phyloP scores from a whole-genome alignment of 2,329 filamentous ascomycete species.

The Rutstroemia sydowiana region DNA sequence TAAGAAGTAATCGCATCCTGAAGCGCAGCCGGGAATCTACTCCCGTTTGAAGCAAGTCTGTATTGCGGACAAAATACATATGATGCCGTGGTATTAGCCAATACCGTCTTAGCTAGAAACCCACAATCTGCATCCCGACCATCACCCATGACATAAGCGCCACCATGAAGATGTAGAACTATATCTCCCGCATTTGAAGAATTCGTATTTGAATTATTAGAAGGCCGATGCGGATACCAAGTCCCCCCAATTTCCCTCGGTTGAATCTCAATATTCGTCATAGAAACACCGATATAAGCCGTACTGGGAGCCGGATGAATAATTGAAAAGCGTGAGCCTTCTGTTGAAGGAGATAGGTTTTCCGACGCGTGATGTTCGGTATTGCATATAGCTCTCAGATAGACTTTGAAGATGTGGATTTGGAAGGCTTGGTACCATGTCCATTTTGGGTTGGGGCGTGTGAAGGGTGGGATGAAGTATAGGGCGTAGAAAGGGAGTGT shows the following conservation, averaged over 20 bases:
- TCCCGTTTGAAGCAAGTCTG: conserved; percentile 36
- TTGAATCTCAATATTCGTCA: not conserved
- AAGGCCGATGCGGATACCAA: conserved; percentile 24
- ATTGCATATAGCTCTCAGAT: not conserved
- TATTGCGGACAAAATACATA: conserved; percentile 41
- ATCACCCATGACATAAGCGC: conserved; percentile 39
- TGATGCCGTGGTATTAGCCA: conserved; percentile 32
- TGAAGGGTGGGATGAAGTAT: not conserved
- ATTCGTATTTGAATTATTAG: no score
- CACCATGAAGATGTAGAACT: conserved; percentile 42
- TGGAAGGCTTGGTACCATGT: conserved; percentile 2
- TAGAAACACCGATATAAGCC: not conserved
- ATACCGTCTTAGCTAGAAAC: conserved; percentile 29
- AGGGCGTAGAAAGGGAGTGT: conserved; percentile 5
- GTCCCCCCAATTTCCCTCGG: conserved; percentile 22
- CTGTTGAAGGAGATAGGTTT: not conserved
- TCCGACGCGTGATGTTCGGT: not conserved
- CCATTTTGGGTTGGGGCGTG: conserved; percentile 2
- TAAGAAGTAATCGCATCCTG: conserved; percentile 43
- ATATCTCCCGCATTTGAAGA: conserved; percentile 21
- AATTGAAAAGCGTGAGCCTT: not conserved
- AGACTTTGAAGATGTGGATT: not conserved
- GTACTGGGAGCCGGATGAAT: not conserved
- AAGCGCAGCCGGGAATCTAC: conserved; percentile 43
- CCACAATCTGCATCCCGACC: conserved; percentile 32